Conservation (phyloP, 2,329 filamentous ascomycete species). For the Sclerotinia borealis region DNA sequence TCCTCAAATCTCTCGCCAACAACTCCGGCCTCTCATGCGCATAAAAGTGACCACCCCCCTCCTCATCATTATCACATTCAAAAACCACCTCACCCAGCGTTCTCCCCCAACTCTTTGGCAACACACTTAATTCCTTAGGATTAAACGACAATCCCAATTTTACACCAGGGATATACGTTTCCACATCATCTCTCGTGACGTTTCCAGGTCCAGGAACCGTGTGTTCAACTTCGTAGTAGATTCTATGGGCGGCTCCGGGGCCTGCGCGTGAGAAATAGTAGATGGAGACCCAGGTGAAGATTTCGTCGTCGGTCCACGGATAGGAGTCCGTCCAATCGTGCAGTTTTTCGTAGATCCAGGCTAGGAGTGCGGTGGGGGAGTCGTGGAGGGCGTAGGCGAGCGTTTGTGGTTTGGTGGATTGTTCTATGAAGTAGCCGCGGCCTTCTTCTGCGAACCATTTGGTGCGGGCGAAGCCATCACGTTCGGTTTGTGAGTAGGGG, state of each 20-base stretch:
- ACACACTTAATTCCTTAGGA: conserved; percentile 50
- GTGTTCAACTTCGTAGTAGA: conserved; percentile 65
- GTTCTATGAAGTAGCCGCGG: conserved; percentile 18
- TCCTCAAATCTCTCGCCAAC: conserved; percentile 46
- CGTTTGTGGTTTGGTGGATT: conserved; percentile 56
- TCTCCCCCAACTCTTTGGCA: conserved; percentile 50
- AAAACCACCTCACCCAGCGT: conserved; percentile 56
- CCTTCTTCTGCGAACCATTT: conserved; percentile 19
- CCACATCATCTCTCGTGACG: conserved; percentile 28
- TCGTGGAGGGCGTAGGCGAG: conserved; percentile 64
- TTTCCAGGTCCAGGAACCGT: conserved; percentile 22
- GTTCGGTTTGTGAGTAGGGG: conserved; percentile 14
- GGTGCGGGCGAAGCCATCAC: conserved; percentile 16
- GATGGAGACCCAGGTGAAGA: conserved; percentile 67
- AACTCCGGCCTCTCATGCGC: conserved; percentile 51
- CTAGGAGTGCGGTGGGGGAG: conserved; percentile 61
- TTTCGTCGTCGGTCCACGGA: conserved; percentile 69
- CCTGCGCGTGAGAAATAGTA: conserved; percentile 69
- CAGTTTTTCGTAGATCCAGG: conserved; percentile 79
- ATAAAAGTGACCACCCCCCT: conserved; percentile 50
- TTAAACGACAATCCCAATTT: conserved; percentile 46
- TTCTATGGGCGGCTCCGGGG: conserved; percentile 57
- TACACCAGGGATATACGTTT: conserved; percentile 20
- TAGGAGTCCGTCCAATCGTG: conserved; percentile 70
- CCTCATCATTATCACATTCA: conserved; percentile 35